A percentile compares a stretch with the other conserved stretches of the same genome.
phyloP scores from a whole-genome alignment of 2,329 filamentous ascomycete species.

The Aureobasidium sp. region DNA sequence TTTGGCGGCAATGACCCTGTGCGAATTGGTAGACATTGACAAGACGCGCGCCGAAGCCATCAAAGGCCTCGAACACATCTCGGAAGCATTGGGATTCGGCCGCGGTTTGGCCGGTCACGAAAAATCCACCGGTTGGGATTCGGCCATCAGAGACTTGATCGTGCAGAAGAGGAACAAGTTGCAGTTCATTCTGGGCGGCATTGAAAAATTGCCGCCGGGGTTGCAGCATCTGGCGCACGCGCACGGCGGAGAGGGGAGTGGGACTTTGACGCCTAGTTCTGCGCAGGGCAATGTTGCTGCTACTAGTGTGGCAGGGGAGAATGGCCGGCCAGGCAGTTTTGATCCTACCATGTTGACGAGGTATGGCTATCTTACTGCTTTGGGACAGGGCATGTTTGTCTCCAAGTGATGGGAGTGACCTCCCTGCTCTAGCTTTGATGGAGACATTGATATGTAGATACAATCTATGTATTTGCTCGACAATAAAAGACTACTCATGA shows the following conservation, averaged over 20 bases:
- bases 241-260: slow-evolving; percentile 21
- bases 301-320: slow-evolving; percentile 15
- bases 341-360: slow-evolving; percentile 34
- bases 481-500: slow-evolving; percentile 1
- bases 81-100: slow-evolving; percentile 42
- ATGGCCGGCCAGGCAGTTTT: slow-evolving; percentile 21
- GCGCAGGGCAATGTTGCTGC: slow-evolving; percentile 20
- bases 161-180: slow-evolving; percentile 35
- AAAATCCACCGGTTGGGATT: slow-evolving; percentile 52
- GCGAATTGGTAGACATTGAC: slow-evolving; percentile 52
- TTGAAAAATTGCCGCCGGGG: slow-evolving; percentile 31
- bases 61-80: slow-evolving; percentile 49
- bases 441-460: too few relatives aligned
- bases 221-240: slow-evolving; percentile 56
- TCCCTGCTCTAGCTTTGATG: too few relatives aligned
- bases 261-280: slow-evolving; percentile 6
- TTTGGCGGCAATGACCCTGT: slow-evolving; percentile 53
- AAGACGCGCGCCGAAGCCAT: slow-evolving; percentile 52
- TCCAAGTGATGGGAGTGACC: slow-evolving; percentile 18
- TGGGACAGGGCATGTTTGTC: slow-evolving; percentile 32
- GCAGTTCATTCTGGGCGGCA: slow-evolving; percentile 32
- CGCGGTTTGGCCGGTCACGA: slow-evolving; percentile 37
- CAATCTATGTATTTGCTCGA: slow-evolving; percentile 14
- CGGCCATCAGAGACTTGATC: slow-evolving; percentile 48
- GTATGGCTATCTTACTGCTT: slow-evolving; percentile 33